Conservation (phyloP, 257 asterid species). For the Agastache rugosa region DNA sequence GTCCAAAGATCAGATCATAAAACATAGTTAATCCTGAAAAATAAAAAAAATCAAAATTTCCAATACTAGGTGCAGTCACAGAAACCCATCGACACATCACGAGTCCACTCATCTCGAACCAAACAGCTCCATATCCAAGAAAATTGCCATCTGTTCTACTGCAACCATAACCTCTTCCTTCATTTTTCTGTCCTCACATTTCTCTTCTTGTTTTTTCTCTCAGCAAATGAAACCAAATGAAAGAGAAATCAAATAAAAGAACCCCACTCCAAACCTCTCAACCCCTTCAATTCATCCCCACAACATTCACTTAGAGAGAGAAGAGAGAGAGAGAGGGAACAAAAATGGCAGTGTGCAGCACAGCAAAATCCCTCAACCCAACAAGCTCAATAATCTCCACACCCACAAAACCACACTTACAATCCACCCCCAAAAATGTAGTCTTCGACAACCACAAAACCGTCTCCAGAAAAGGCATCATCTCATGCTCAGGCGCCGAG, state of each 20-base stretch:
- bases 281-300: too few species aligned
- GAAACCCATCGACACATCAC: background rate
- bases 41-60: too few species aligned
- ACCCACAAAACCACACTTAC: constrained; percentile 67
- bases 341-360: constrained; percentile 78
- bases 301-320: constrained; percentile 26
- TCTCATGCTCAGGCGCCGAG: constrained; percentile 63
- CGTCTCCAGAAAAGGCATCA: constrained; percentile 6
- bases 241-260: background rate
- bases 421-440: constrained; percentile 61
- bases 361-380: constrained; percentile 71
- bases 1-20: too few species aligned
- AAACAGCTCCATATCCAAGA: background rate
- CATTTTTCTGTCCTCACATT: background rate
- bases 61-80: too few species aligned
- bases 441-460: constrained; percentile 39
- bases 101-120: background rate
- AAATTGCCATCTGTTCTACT: background rate
- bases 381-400: constrained; percentile 74
- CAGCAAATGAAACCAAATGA: background rate
- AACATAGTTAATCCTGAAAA: too few species aligned
- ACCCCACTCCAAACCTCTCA: background rate
- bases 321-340: background rate
- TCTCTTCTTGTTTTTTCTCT: too few species aligned
- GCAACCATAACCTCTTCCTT: background rate